phyloP scores from a whole-genome alignment of 768 basidiomycete species.

The Boletus reticuloceps region DNA sequence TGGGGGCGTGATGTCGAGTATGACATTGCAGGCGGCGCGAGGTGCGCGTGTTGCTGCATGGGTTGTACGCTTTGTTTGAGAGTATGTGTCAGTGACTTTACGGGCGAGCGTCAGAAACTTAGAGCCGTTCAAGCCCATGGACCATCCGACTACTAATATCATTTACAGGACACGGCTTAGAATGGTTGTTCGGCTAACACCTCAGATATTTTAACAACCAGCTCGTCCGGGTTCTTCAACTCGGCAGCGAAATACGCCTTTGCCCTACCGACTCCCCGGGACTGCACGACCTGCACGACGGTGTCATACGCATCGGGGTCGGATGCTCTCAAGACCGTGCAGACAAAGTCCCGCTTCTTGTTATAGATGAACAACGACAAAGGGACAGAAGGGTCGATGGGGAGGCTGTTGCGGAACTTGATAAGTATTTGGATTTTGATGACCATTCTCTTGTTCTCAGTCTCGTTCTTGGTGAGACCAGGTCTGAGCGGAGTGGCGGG shows the following conservation, averaged over 20 bases:
- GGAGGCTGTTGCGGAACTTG: too few relatives aligned
- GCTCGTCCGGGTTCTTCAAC: constrained; percentile 42
- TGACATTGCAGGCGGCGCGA: too few relatives aligned
- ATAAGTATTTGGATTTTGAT: background rate
- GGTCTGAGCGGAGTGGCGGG: background rate
- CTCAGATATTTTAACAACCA: constrained; percentile 51
- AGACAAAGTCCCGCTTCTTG: background rate
- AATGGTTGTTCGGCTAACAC: constrained; percentile 58
- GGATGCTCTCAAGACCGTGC: constrained; percentile 31
- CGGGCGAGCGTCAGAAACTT: too few relatives aligned
- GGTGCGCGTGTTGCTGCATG: too few relatives aligned
- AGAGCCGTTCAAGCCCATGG: too few relatives aligned
- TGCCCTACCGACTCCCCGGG: constrained; percentile 38
- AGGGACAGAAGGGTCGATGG: background rate
- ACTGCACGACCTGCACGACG: constrained; percentile 37
- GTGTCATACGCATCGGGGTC: constrained; percentile 39
- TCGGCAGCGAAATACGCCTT: constrained; percentile 51
- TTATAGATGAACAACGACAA: background rate
- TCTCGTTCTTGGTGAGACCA: background rate
- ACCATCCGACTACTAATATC: too few relatives aligned
- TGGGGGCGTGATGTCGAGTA: too few relatives aligned
- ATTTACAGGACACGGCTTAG: constrained; percentile 11
- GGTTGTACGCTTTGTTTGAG: too few relatives aligned
- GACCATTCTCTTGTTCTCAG: background rate
- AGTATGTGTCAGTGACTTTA: too few relatives aligned